Evolutionary conservation across 176 grass and related monocot species (phyloP).

Genomic region (Oryza longistaminata): DNA sequence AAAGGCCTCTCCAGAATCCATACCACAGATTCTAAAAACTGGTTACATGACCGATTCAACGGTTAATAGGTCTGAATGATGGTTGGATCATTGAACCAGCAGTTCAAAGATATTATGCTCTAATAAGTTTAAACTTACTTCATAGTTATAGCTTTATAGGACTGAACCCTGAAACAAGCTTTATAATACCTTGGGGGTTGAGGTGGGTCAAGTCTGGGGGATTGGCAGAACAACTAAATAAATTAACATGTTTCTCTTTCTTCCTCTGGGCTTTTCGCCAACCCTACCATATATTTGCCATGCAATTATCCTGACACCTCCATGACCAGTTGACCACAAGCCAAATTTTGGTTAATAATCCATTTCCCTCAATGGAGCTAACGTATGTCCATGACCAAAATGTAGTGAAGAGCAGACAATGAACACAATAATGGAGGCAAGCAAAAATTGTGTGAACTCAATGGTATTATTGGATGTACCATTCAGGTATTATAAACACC

Average conservation of each 20-base stretch:
- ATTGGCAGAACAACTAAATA: background rate
- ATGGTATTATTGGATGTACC: background rate
- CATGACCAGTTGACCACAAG: background rate
- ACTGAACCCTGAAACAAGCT: background rate
- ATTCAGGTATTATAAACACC: background rate
- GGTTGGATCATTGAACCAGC: background rate
- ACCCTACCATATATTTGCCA: background rate
- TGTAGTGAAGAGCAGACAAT: slow-evolving; percentile 2
- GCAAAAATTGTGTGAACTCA: background rate
- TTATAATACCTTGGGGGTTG: background rate
- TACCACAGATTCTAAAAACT: background rate
- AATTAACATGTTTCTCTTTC: background rate
- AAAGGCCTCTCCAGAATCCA: background rate
- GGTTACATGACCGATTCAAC: background rate
- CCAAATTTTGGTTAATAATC: background rate
- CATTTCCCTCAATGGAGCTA: background rate
- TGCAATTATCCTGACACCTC: background rate
- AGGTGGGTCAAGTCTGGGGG: background rate
- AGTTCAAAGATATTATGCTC: background rate
- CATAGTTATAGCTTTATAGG: background rate
- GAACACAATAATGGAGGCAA: background rate
- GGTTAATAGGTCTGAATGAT: background rate
- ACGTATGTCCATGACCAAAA: background rate
- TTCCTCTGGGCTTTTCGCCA: background rate
- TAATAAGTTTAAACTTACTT: background rate